Evolutionary conservation across 495 filamentous ascomycete species (phyloP), one percentile per base, ranked within the genome.

Genomic region (Annulohypoxylon stygium): DNA sequence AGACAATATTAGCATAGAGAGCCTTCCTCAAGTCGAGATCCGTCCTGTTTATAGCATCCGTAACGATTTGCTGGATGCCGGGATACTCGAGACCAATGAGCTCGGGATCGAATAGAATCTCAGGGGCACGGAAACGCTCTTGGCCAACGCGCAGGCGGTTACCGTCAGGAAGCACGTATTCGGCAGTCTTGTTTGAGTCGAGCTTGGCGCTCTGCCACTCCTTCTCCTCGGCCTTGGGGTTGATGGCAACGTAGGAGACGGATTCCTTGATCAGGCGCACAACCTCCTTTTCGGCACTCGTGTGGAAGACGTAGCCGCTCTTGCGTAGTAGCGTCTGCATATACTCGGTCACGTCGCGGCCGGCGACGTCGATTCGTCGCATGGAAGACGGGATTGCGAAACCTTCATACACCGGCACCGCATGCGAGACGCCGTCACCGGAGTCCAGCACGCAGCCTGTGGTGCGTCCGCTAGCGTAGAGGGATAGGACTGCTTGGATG

Each of bases 41-140:
- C n/a, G 96, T 98, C 67, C 96, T 90, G 78, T 91, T 94, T 78
- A 99, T 98, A 30, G 96, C 89, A 78, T 98, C 97, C 62, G 97
- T 94, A 2, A 98, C 94, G 65, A 98, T 97, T 81, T 98, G 95
- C 79, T 98, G 96, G 70, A 99, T 91, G 60, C 96, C 96, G 3
- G 94, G 94, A 81, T 97, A 99, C 83, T 99, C 96, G 57, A 97
- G 90, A 7, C 96, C 96, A 73, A 98, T 97, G 65, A 98, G 89
- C 76, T 97, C 97, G 10, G 96, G 96, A 76, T 98, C 93, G 84
- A 99, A 99, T 18, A 99, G 90, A 73, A 98, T 97, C 81, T 99
- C 96, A 12, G 96, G 94, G 14, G 96, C 96, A 66, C 95, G 90
- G 87, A 97, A 98, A 9, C 96, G 90, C 83, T 98, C 96, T 45